A percentile compares a stretch with the other conserved stretches of the same genome.
Evolutionary conservation across 2,329 filamentous ascomycete species (phyloP).

Genomic region (Fusarium coffeatum): DNA sequence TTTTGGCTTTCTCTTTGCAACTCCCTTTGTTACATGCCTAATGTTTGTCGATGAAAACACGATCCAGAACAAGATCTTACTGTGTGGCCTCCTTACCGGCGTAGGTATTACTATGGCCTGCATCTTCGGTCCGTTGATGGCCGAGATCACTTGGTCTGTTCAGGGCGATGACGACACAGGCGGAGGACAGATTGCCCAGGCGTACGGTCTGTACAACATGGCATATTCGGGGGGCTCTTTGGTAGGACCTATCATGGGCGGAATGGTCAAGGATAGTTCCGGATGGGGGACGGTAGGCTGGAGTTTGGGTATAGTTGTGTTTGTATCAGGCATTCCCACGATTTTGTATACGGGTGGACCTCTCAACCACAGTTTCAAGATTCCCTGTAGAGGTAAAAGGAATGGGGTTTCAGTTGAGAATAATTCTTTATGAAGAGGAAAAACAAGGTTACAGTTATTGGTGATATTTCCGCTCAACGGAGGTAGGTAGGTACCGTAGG

Average conservation of each 20-base stretch:
- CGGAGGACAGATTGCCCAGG: slow-evolving; percentile 49
- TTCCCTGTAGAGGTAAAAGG: slow-evolving; percentile 41
- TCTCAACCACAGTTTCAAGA: slow-evolving; percentile 24
- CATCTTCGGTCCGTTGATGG: slow-evolving; percentile 52
- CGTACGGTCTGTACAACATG: slow-evolving; percentile 53
- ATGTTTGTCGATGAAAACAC: slow-evolving; percentile 50
- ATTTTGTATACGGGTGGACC: slow-evolving; percentile 48
- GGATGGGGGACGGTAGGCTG: slow-evolving; percentile 52
- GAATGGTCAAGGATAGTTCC: slow-evolving; percentile 49
- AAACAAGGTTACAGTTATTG: neutral
- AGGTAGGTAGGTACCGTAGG: neutral
- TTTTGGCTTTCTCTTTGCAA: slow-evolving; percentile 49
- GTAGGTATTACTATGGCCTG: slow-evolving; percentile 48
- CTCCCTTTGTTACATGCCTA: slow-evolving; percentile 51
- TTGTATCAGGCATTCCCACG: slow-evolving; percentile 45
- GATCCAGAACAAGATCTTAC: slow-evolving; percentile 47
- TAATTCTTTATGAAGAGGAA: neutral
- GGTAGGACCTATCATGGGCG: slow-evolving; percentile 51
- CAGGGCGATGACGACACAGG: slow-evolving; percentile 39
- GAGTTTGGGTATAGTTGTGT: slow-evolving; percentile 47
- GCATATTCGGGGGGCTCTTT: slow-evolving; percentile 51
- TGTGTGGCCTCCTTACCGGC: slow-evolving; percentile 50
- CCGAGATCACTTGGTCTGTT: slow-evolving; percentile 52
- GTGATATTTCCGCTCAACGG: neutral
- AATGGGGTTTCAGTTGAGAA: neutral